phyloP scores from a whole-genome alignment of 352 stramenopile species.

The Globisporangium irregulare region DNA sequence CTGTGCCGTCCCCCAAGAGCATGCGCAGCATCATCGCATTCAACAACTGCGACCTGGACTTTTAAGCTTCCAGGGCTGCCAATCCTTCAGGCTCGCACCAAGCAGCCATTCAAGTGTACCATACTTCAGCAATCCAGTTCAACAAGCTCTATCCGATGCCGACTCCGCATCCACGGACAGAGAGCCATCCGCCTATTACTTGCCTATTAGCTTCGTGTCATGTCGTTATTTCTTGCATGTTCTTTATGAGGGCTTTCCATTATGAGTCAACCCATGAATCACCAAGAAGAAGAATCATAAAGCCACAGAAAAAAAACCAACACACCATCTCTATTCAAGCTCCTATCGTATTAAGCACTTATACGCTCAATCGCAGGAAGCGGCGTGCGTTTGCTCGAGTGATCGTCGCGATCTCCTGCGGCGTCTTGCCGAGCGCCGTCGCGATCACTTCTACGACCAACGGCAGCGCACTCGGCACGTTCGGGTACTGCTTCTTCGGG shows the following conservation, averaged over 20 bases:
- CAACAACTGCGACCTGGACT: constrained; percentile 52
- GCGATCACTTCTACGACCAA: constrained; percentile 58
- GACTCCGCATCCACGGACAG: too few relatives aligned
- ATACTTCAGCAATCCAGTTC: constrained; percentile 1
- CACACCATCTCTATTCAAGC: neutral
- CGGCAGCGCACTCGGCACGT: constrained; percentile 69
- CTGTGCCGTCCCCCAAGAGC: constrained; percentile 8
- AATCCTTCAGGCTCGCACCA: too few relatives aligned
- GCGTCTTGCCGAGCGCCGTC: constrained; percentile 33
- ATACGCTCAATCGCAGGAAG: constrained; percentile 50
- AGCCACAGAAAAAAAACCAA: neutral
- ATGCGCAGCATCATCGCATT: constrained; percentile 67
- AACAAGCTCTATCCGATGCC: too few relatives aligned
- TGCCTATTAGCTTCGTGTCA: neutral
- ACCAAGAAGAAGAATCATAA: neutral
- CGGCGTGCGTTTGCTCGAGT: constrained; percentile 67
- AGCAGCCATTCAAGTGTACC: constrained; percentile 1
- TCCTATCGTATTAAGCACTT: neutral
- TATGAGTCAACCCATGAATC: neutral
- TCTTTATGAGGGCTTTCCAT: neutral
- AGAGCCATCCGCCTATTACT: neutral
- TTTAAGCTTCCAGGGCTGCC: constrained; percentile 10
- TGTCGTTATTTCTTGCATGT: neutral
- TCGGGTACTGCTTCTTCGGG: constrained; percentile 72
- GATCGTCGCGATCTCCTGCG: constrained; percentile 54